phyloP scores from a whole-genome alignment of 208 protist genomes.

The Acanthamoeba lenticulata region DNA sequence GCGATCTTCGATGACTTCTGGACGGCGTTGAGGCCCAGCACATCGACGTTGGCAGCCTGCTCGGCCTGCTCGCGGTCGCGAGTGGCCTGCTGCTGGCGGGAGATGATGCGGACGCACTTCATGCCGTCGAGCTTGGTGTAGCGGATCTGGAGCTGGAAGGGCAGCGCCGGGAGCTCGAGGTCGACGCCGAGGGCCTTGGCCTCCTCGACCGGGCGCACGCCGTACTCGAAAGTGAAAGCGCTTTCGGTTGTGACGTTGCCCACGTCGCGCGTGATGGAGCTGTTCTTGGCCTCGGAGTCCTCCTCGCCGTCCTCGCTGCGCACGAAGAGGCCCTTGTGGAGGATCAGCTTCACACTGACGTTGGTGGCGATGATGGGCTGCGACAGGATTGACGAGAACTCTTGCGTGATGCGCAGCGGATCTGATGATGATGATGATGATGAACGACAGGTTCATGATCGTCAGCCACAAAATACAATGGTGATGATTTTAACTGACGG shows the following conservation, averaged over 20 bases:
- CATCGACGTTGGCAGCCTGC: conserved; percentile 31
- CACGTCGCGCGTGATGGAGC: conserved; percentile 26
- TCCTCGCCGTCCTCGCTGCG: conserved; percentile 7
- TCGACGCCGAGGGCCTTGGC: conserved; percentile 8
- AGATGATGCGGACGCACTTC: conserved; percentile 65
- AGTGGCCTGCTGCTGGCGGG: neutral
- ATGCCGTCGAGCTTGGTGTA: conserved; percentile 67
- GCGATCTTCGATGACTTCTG: conserved; percentile 62
- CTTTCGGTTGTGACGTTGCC: conserved; percentile 57
- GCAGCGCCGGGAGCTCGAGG: neutral
- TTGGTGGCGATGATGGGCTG: conserved; percentile 59
- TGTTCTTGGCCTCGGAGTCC: neutral
- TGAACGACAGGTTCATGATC: neutral
- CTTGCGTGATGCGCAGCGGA: neutral
- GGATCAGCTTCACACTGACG: conserved; percentile 29
- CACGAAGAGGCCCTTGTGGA: conserved; percentile 46
- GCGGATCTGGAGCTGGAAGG: conserved; percentile 65
- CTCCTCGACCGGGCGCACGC: neutral
- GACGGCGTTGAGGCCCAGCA: conserved; percentile 60
- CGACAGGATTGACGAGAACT: conserved; percentile 63
- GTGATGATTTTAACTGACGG: no score
- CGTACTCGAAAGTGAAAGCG: conserved; percentile 38
- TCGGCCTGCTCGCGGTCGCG: conserved; percentile 15
- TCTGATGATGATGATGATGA: neutral
- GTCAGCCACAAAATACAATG: neutral